Base-by-base conservation (phyloP, 768 basidiomycete species). In the Rhodotorula babjevae region DNA sequence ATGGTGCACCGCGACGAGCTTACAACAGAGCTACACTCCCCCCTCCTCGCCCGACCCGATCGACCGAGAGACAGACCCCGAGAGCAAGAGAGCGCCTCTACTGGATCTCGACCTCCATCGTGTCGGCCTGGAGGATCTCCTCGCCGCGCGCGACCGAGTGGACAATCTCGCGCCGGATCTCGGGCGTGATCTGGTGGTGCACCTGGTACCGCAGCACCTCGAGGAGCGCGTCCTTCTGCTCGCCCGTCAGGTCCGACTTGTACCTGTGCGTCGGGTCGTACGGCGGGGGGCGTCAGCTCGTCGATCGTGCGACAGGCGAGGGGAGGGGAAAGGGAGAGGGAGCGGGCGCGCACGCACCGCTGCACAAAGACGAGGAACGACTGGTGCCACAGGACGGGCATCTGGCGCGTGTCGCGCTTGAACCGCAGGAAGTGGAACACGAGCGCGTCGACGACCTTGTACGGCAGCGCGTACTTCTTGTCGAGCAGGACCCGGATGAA, bases 331-430 rank as follows among this genome's bases (percentile, higher is more conserved):
- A n/a, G 21, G 53, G 23, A 1, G 49, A 52, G 31, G 29, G 65
- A 25, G 44, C 49, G 68, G 31, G 2, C 29, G 65, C n/a, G n/a
- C n/a, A 80, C 81, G 78, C 57, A 93, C 93, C 95, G 84, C 82
- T 99, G 96, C 52, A 87, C 88, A 80, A 98, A 97, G 7, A 94
- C 92, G 33, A 99, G 85, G 65, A 99, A 84, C 80, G 91, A 92
- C 82, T 99, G 96, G 80, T 99, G 92, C 96, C 96, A 99, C 19
- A 99, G 84, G 21, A 98, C 96, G n/a, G 96, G 95, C 44, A 98
- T 85, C 79, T 88, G 88, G 60, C 90, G 88, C 3, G 87, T 83
- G 61, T 91, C 90, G 36, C 87, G 89, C 36, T 93, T 93, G 56
- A 98, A 87, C 36, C 93, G 89, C 78, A 98, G 93, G 80, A 96